Conservation (phyloP, 768 basidiomycete species). For the Leucocoprinus sp. region DNA sequence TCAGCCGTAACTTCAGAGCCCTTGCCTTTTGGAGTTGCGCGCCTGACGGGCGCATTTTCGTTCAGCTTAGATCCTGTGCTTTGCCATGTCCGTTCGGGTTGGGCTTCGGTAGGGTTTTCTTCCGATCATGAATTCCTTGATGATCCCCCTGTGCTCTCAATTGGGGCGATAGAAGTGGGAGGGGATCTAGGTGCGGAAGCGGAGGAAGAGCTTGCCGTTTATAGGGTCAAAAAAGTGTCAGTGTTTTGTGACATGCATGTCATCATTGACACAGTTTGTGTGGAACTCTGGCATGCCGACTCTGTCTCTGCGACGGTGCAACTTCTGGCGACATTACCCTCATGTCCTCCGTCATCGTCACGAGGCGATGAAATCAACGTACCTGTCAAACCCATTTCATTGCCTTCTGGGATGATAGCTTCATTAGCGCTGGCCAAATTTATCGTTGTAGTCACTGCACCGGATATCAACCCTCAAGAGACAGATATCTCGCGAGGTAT, state of each 20-base stretch:
- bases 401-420: slow-evolving; percentile 49
- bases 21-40: slow-evolving; percentile 27
- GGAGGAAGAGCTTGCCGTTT: slow-evolving; percentile 27
- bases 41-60: slow-evolving; percentile 34
- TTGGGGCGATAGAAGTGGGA: slow-evolving; percentile 48
- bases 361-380: slow-evolving; percentile 1
- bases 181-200: slow-evolving; percentile 44
- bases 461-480: slow-evolving; percentile 72
- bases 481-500: slow-evolving; percentile 64
- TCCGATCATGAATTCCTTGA: slow-evolving; percentile 32
- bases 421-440: slow-evolving; percentile 54
- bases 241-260: slow-evolving; percentile 16
- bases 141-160: slow-evolving; percentile 45
- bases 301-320: slow-evolving; percentile 29
- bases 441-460: slow-evolving; percentile 64
- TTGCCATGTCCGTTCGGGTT: slow-evolving; percentile 39
- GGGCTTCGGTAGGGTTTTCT: slow-evolving; percentile 19
- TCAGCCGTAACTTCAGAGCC: slow-evolving; percentile 15
- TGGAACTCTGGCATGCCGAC: slow-evolving; percentile 26
- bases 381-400: slow-evolving; percentile 11
- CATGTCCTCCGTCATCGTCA: slow-evolving; percentile 12
- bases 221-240: slow-evolving; percentile 25
- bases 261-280: slow-evolving; percentile 19
- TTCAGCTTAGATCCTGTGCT: slow-evolving; percentile 44
- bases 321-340: slow-evolving; percentile 34